These are phyloP conservation scores for Omphalea diandra DNA, from an alignment of 441 rosid genomes.

Conservation along the genomic window DNA sequence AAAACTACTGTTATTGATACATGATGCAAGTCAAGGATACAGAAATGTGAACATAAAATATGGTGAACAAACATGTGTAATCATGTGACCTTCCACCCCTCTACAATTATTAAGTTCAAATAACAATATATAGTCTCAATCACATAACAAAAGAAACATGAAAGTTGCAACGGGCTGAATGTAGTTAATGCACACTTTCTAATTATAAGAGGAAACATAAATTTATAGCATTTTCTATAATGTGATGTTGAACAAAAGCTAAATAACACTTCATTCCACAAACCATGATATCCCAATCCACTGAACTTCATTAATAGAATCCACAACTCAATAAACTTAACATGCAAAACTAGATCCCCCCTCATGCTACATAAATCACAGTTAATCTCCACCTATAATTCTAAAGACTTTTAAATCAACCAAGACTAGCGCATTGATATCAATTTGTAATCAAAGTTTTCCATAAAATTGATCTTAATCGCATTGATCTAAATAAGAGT, in stretches of 20 bases:
- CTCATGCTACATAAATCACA: constrained; percentile 19
- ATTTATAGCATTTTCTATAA: not conserved
- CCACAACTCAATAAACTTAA: constrained; percentile 16
- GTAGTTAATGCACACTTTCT: not conserved
- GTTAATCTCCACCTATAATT: constrained; percentile 29
- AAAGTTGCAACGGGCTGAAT: not conserved
- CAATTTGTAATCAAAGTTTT: constrained; percentile 22
- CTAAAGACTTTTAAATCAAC: constrained; percentile 27
- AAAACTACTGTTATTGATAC: constrained; percentile 16
- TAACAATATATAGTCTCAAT: not conserved
- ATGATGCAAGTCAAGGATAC: not conserved
- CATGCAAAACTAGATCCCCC: constrained; percentile 1
- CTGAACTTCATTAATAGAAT: constrained; percentile 1
- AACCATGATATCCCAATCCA: not conserved
- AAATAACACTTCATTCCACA: constrained; percentile 14
- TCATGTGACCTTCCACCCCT: constrained; percentile 3
- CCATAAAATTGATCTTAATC: constrained; percentile 16
- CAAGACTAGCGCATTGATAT: constrained; percentile 19
- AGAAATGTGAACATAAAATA: not conserved
- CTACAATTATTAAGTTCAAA: not conserved
- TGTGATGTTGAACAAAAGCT: constrained; percentile 5
- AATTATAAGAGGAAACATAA: constrained; percentile 11
- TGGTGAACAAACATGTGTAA: not conserved
- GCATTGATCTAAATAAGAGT: not conserved
- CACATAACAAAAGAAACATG: constrained; percentile 6